Percentiles rank a stretch among this genome's conserved stretches.
Conservation (phyloP, 441 rosid genomes). For the Mallotus repandus region DNA sequence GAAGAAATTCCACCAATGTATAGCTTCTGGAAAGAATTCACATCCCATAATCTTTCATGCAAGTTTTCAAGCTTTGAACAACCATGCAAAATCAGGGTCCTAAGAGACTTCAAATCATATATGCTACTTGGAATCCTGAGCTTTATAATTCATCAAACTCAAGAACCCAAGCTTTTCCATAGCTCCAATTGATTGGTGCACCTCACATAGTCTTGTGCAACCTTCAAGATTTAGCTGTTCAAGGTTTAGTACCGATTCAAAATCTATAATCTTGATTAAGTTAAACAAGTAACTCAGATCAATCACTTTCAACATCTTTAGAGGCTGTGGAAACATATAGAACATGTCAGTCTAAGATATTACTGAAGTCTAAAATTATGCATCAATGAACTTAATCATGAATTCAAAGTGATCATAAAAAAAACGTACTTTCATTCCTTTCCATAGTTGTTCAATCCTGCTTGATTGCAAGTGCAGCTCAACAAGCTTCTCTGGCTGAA, state of each 20-base stretch:
- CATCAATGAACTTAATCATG: background rate
- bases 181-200: too few species aligned
- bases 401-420: background rate
- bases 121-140: too few species aligned
- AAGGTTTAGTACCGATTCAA: constrained; percentile 16
- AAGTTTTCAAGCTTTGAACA: constrained; percentile 20
- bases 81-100: constrained; percentile 18
- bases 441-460: constrained; percentile 21
- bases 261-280: constrained; percentile 20
- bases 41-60: constrained; percentile 7
- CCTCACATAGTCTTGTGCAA: constrained; percentile 1
- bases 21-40: constrained; percentile 19
- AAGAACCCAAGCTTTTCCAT: too few species aligned
- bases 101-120: constrained; percentile 18
- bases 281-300: constrained; percentile 21
- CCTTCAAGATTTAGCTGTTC: constrained; percentile 26
- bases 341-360: background rate
- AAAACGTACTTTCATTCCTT: too few species aligned
- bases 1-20: constrained; percentile 3
- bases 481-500: constrained; percentile 23
- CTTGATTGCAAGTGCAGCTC: constrained; percentile 24
- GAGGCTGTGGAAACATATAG: constrained; percentile 9
- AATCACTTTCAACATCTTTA: constrained; percentile 24
- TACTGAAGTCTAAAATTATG: background rate
- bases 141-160: too few species aligned